phyloP scores from a whole-genome alignment of 192 early-diverging fungal genomes.

The Coemansia sp. region DNA sequence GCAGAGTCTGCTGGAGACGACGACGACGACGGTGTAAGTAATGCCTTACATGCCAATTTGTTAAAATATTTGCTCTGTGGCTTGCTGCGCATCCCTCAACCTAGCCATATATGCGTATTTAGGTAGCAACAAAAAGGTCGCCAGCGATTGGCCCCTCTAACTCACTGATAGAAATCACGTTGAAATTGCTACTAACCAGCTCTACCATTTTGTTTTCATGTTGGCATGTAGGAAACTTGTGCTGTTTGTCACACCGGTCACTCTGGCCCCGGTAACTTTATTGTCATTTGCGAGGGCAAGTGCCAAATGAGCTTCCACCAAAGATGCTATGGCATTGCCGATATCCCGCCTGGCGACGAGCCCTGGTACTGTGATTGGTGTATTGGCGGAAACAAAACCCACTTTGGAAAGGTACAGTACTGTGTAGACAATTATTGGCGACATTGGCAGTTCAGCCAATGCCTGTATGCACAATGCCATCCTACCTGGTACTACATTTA shows the following conservation, averaged over 20 bases:
- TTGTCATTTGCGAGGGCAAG: slow-evolving; percentile 52
- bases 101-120: neutral
- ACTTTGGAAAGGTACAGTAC: slow-evolving; percentile 25
- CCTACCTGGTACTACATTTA: neutral
- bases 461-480: neutral
- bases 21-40: neutral
- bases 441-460: neutral
- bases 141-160: neutral
- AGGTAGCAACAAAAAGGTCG: neutral
- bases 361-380: slow-evolving; percentile 54
- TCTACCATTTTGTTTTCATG: neutral
- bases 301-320: slow-evolving; percentile 38
- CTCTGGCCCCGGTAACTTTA: slow-evolving; percentile 27
- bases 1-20: neutral
- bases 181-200: neutral
- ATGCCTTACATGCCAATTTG: neutral
- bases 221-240: slow-evolving; percentile 37
- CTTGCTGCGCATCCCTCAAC: neutral
- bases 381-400: slow-evolving; percentile 5
- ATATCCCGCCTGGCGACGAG: slow-evolving; percentile 44
- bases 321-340: slow-evolving; percentile 40
- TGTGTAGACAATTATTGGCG: neutral
- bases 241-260: slow-evolving; percentile 41
- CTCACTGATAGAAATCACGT: neutral
- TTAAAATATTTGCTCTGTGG: neutral